Evolutionary conservation across 306 rosid genomes (phyloP), one percentile per base, ranked within the genome.

Genomic region (Cucurbita moschata): DNA sequence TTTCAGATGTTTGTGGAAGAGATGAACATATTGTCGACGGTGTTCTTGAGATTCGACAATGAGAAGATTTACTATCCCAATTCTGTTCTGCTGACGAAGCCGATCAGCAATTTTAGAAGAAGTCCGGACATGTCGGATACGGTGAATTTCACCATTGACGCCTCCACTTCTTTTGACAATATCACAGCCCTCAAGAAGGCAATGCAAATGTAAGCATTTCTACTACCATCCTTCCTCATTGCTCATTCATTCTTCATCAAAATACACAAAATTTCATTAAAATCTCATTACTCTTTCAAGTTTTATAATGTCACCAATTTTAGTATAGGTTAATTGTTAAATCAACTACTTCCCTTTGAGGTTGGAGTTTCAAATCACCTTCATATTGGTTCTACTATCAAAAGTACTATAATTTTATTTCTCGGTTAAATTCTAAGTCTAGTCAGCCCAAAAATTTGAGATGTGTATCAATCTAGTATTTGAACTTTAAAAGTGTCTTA

Each of bases 11-110:
- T 81, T 47, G 88, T 84, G 1, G 88, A 84, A 77, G 88, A 84
- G 75, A 84, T 84, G 88, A 84, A 84, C 60, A 84, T 84, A 38
- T 73, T 84, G 46, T 69, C 88, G 10, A 84, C 85, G 7, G 84
- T 84, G 18, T 84, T 84, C 77, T 72, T 84, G 66, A 26, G 88
- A 59, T 84, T 69, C 43, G 88, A 84, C 60, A 84, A 82, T 58
- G 88, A 84, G 85, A 84, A 84, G 77, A 81, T 84, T 30, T 84
- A 79, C 55, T 84, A 84, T 71, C 88, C 88, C 5, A 84, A 84
- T 38, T 79, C 85, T 5, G 85, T 79, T 72, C 85, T 84, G 8
- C 85, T 84, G 37, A 84, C 88, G 67, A 84, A 84, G 59, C 88
- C 88, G 10, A 81, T 84, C 30, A 84, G 88, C 79, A 84, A 84